Percentiles rank a stretch among this genome's conserved stretches.
Conservation (phyloP, 345 rosid species). For the Corchorus olitorius region DNA sequence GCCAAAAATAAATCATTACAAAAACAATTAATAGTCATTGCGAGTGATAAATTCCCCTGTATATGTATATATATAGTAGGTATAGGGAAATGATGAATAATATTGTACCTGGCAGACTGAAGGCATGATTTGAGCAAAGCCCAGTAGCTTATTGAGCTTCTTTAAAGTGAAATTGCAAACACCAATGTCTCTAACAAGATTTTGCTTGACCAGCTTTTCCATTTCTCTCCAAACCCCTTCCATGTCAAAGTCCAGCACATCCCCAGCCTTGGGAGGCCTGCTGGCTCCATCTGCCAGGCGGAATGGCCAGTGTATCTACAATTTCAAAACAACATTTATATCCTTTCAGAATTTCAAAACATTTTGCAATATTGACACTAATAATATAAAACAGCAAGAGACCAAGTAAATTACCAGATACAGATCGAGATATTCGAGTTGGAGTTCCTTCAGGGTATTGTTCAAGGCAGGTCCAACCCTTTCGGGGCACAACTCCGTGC, state of each 20-base stretch:
- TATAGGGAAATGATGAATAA: no score
- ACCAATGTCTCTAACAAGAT: constrained; percentile 50
- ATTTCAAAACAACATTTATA: background rate
- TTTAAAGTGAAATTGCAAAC: constrained; percentile 49
- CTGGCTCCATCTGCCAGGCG: constrained; percentile 53
- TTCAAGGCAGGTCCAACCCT: constrained; percentile 50
- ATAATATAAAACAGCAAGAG: background rate
- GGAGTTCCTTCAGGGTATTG: constrained; percentile 57
- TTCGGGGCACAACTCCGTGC: constrained; percentile 50
- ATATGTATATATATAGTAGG: background rate
- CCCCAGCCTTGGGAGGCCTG: constrained; percentile 48
- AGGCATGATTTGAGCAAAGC: constrained; percentile 40
- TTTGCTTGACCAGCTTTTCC: constrained; percentile 51
- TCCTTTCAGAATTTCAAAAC: background rate
- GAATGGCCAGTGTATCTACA: constrained; percentile 66
- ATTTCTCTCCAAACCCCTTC: constrained; percentile 67
- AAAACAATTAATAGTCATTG: no score
- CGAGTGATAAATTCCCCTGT: no score
- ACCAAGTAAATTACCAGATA: constrained; percentile 35
- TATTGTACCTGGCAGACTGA: constrained; percentile 49
- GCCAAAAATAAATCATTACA: background rate
- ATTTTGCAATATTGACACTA: background rate
- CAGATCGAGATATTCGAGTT: constrained; percentile 58
- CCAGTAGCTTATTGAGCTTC: constrained; percentile 49
- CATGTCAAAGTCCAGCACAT: constrained; percentile 51